Evolutionary conservation across 768 basidiomycete species (phyloP), one percentile per base, ranked within the genome.

Genomic region (Amanita pseudoporphyria): DNA sequence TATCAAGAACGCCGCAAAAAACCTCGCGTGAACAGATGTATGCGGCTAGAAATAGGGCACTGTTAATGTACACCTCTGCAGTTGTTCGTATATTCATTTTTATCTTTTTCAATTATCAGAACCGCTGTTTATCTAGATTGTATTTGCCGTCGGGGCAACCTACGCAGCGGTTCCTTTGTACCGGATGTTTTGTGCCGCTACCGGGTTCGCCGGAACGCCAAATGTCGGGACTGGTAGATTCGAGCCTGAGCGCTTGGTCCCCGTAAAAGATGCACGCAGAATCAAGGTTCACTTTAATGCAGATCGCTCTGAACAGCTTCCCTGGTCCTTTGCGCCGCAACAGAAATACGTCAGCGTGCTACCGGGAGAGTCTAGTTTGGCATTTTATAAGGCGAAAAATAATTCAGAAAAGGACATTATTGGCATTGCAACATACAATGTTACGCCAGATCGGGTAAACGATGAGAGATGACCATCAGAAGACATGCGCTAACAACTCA

Each of bases 381-480:
- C 96, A 9, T 99, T 99, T 63, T 99, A 98, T 66, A 90, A 77
- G 42, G 95, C 95, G 6, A 89, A 77, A 67, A 99, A 99, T 59
- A 77, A 71, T 42, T 84, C 87, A 9, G 69, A 81, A 42, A 72
- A 85, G 56, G 96, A 98, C 62, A 79, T 99, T 47, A 94, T 99
- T 59, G 96, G 96, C 1, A 98, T 99, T 63, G 95, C 94, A 30
- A 98, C 96, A 5, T 99, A 99, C 64, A 99, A 98, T 66, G 95
- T 97, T 54, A 95, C 94, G 0, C 96, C 96, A n/a, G 89, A 91
- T 62, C 78, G 94, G 64, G 95, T 96, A 60, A 40, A 84, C 70
- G 7, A n/a, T 45, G 19, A 44, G 31, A 49, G 32, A 24, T 24
- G 40, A 21, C 21, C 5, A 21, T 26, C 31, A 7, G 21, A n/a